Conservation (phyloP, 768 basidiomycete genomes). For the Boletus sp. region DNA sequence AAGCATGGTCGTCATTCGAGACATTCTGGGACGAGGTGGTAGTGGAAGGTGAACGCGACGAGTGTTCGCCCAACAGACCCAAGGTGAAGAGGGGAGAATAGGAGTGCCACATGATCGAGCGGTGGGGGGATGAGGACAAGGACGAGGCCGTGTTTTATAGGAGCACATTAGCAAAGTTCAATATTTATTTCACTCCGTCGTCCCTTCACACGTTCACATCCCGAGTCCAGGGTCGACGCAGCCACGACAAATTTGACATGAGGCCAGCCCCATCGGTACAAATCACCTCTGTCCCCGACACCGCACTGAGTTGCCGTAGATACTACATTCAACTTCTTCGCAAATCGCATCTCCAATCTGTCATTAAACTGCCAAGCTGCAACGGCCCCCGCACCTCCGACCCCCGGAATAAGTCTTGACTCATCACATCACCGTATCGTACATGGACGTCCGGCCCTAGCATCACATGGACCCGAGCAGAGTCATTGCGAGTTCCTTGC, state of each 20-base stretch:
- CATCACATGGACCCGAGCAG: not conserved
- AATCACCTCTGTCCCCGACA: slow-evolving; percentile 2
- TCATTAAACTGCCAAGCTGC: not conserved
- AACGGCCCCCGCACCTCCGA: not conserved
- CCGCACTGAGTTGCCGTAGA: slow-evolving; percentile 21
- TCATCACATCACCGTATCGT: no score
- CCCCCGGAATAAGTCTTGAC: not conserved
- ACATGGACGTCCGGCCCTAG: not conserved
- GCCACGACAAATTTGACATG: slow-evolving; percentile 7
- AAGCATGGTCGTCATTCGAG: slow-evolving; percentile 26
- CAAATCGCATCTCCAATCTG: not conserved
- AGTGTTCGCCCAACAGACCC: slow-evolving; percentile 46
- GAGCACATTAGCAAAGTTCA: slow-evolving; percentile 18
- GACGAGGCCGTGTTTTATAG: slow-evolving; percentile 14
- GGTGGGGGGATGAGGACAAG: not conserved
- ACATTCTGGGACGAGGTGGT: not conserved
- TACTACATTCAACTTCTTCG: not conserved
- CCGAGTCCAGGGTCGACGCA: slow-evolving; percentile 12
- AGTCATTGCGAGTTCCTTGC: not conserved
- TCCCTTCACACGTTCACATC: slow-evolving; percentile 14
- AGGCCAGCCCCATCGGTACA: not conserved
- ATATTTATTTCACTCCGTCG: slow-evolving; percentile 6
- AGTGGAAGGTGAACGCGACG: slow-evolving; percentile 13
- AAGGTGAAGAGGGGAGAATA: slow-evolving; percentile 69
- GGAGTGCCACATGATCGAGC: slow-evolving; percentile 13